Percentiles rank a stretch among this genome's conserved stretches.
These are phyloP conservation scores for Stephanodiscus minutulus DNA, from an alignment of 108 stramenopile genomes.

Conservation along the genomic window DNA sequence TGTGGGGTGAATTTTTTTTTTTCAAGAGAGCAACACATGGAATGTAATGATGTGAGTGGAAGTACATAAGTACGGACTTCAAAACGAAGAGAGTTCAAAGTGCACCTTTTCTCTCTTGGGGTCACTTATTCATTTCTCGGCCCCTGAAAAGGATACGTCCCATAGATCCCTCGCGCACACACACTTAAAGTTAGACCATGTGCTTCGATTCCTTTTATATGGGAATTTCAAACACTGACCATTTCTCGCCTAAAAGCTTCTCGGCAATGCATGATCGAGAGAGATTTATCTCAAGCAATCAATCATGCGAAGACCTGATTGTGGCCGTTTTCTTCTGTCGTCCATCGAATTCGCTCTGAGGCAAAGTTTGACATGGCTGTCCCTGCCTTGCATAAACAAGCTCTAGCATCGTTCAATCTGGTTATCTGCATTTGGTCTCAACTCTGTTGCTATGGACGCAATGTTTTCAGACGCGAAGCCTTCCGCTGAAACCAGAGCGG, in stretches of 20 bases:
- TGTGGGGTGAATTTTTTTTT: too few relatives aligned
- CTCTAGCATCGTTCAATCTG: background rate
- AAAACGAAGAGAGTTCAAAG: too few relatives aligned
- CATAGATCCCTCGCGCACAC: too few relatives aligned
- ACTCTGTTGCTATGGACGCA: background rate
- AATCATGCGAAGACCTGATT: background rate
- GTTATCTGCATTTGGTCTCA: background rate
- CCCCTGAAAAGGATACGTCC: too few relatives aligned
- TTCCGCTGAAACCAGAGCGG: background rate
- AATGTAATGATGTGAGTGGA: too few relatives aligned
- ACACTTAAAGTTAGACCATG: background rate
- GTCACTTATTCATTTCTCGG: too few relatives aligned
- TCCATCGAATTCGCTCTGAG: background rate
- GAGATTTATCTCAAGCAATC: background rate
- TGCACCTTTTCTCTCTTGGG: too few relatives aligned
- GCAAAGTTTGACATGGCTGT: background rate
- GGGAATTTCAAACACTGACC: background rate
- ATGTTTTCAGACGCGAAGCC: background rate
- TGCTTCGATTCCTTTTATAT: background rate
- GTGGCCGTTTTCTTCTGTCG: background rate
- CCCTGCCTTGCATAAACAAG: background rate
- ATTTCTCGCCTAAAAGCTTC: background rate
- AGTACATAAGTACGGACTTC: too few relatives aligned
- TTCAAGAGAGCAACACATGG: too few relatives aligned
- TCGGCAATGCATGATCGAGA: background rate